A percentile compares a stretch with the other conserved stretches of the same genome.
phyloP scores from a whole-genome alignment of 345 rosid genomes.

The Tarenaya hassleriana region DNA sequence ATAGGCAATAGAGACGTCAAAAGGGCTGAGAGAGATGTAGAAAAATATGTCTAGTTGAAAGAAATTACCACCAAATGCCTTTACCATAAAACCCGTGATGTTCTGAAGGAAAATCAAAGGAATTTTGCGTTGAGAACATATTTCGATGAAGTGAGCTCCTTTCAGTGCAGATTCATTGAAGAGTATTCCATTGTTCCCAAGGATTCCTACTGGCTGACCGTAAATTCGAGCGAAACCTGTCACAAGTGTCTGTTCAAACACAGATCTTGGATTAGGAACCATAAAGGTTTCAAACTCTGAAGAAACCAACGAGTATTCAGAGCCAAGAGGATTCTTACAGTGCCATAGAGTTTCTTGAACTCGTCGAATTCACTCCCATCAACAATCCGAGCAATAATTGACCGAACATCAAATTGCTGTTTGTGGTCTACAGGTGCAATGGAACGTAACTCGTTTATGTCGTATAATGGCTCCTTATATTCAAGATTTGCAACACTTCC shows the following conservation, averaged over 20 bases:
- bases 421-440: constrained; percentile 92
- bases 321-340: constrained; percentile 46
- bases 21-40: neutral
- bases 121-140: constrained; percentile 81
- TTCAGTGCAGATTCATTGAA: constrained; percentile 92
- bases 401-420: constrained; percentile 84
- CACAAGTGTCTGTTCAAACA: constrained; percentile 70
- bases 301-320: constrained; percentile 6
- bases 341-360: constrained; percentile 94
- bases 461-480: constrained; percentile 71
- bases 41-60: too few relatives aligned
- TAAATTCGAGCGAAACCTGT: constrained; percentile 81
- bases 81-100: constrained; percentile 97
- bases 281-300: neutral
- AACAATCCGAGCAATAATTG: constrained; percentile 82
- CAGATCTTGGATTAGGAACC: constrained; percentile 6
- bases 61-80: constrained; percentile 1
- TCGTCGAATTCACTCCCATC: constrained; percentile 98
- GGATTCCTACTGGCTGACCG: constrained; percentile 82
- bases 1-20: constrained; percentile 11
- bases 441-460: constrained; percentile 66
- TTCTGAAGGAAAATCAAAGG: constrained; percentile 91
- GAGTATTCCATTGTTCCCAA: constrained; percentile 90
- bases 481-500: constrained; percentile 35
- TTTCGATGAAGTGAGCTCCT: constrained; percentile 92